Percentiles rank a stretch among this genome's conserved stretches.
Conservation (phyloP, 805 yeast genomes). For the Saturnispora bothae region DNA sequence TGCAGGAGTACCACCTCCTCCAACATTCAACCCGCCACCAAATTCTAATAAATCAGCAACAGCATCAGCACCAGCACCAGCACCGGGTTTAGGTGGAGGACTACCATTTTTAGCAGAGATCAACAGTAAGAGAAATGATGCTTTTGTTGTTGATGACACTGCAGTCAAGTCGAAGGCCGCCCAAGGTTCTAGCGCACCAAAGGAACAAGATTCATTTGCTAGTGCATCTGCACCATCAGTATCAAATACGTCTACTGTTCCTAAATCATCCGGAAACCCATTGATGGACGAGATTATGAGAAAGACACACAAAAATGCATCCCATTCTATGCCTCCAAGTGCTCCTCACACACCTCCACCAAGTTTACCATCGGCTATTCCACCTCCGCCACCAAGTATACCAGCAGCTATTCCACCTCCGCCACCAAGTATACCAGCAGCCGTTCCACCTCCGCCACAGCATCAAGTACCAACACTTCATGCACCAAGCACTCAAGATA, state of each 20-base stretch:
- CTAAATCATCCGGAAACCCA: conserved; percentile 15
- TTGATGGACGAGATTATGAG: conserved; percentile 11
- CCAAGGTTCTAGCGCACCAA: conserved; percentile 21
- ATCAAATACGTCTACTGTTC: conserved; percentile 13
- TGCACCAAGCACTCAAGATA: not conserved
- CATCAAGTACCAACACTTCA: conserved; percentile 6
- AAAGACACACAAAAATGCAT: conserved; percentile 6
- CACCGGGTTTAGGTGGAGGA: conserved; percentile 29
- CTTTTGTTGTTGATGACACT: conserved; percentile 35
- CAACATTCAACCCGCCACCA: conserved; percentile 14
- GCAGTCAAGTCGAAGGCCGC: conserved; percentile 14
- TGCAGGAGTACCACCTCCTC: no score
- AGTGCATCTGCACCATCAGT: conserved; percentile 9
- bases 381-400: conserved; percentile 22
- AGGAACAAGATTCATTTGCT: conserved; percentile 13
- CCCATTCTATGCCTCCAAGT: conserved; percentile 18
- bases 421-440: conserved; percentile 14
- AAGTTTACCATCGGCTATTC: conserved; percentile 14
- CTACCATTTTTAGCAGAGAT: conserved; percentile 52
- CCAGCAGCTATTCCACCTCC: conserved; percentile 27
- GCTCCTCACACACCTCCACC: conserved; percentile 12
- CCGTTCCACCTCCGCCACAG: conserved; percentile 6
- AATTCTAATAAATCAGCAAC: conserved; percentile 5
- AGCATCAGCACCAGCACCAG: conserved; percentile 10
- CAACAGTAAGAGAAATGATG: conserved; percentile 42